Conservation (phyloP, 2,329 filamentous ascomycete genomes). For the Hirsutella thompsonii region DNA sequence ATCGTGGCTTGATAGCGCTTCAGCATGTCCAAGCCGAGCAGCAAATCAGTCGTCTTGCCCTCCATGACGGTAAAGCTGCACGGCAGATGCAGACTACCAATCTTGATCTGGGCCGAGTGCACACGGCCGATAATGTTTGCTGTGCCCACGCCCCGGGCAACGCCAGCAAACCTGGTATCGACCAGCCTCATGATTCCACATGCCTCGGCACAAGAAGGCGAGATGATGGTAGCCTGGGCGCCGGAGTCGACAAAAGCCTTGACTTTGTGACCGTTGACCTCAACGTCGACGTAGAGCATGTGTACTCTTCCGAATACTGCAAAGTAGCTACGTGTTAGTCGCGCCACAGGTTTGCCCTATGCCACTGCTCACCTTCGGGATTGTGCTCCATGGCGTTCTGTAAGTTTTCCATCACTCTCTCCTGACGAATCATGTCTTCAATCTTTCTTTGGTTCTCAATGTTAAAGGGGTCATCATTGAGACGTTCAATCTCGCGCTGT, state of each 20-base stretch:
- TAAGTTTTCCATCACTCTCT: constrained; percentile 87
- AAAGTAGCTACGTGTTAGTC: not conserved
- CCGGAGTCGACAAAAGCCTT: constrained; percentile 97
- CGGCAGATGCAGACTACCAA: constrained; percentile 73
- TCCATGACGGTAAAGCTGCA: constrained; percentile 99
- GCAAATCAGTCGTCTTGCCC: constrained; percentile 86
- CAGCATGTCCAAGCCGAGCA: constrained; percentile 91
- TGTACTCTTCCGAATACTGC: constrained; percentile 87
- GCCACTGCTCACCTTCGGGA: constrained; percentile 63
- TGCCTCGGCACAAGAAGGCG: constrained; percentile 74
- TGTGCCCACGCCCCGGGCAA: constrained; percentile 87
- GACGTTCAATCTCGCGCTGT: constrained; percentile 66
- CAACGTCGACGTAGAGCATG: constrained; percentile 91
- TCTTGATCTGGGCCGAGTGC: constrained; percentile 88
- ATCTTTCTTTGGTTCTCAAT: constrained; percentile 83
- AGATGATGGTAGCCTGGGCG: constrained; percentile 98
- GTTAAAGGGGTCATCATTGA: constrained; percentile 94
- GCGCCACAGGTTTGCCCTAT: not conserved
- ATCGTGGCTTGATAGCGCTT: constrained; percentile 91
- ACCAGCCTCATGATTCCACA: constrained; percentile 96
- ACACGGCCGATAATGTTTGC: constrained; percentile 91
- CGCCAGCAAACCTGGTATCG: constrained; percentile 80
- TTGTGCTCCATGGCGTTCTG: constrained; percentile 96
- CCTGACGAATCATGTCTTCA: constrained; percentile 92
- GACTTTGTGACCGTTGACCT: constrained; percentile 83